Conservation (phyloP, 495 filamentous ascomycete species). For the Trichocladium uniseriatum region DNA sequence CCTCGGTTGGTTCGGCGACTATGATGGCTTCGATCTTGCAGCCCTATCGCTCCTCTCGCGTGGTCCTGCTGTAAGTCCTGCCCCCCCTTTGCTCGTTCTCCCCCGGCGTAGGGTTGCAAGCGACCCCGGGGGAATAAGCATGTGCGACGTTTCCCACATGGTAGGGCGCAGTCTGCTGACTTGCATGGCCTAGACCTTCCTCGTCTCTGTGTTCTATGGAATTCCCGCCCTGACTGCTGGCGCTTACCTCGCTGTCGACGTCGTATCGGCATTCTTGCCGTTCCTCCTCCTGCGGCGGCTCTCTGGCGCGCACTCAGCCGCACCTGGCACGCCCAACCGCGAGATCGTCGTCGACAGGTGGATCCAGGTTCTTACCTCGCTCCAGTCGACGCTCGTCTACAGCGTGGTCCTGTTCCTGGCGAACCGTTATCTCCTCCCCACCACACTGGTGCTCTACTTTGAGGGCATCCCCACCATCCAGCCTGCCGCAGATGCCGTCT, state of each 20-base stretch:
- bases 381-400: conserved; percentile 60
- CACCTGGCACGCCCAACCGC: conserved; percentile 53
- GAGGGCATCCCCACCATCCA: conserved; percentile 54
- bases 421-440: conserved; percentile 56
- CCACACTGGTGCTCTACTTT: conserved; percentile 60
- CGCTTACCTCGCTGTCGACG: conserved; percentile 51
- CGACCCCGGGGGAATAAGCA: not conserved
- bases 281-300: conserved; percentile 60
- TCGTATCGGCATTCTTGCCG: conserved; percentile 57
- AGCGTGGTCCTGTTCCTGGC: conserved; percentile 54
- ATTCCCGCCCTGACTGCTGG: conserved; percentile 49
- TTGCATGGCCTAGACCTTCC: conserved; percentile 42
- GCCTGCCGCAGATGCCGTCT: conserved; percentile 49
- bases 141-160: not conserved
- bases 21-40: conserved; percentile 63
- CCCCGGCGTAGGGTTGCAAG: conserved; percentile 5
- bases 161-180: conserved; percentile 14
- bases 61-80: conserved; percentile 50
- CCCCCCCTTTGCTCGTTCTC: not conserved
- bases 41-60: conserved; percentile 59
- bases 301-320: conserved; percentile 49
- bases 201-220: conserved; percentile 65
- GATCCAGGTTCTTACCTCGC: conserved; percentile 52
- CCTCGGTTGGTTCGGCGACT: conserved; percentile 59
- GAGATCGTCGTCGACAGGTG: conserved; percentile 57